phyloP scores from a whole-genome alignment of 352 stramenopile species.

The Peronospora destructor region DNA sequence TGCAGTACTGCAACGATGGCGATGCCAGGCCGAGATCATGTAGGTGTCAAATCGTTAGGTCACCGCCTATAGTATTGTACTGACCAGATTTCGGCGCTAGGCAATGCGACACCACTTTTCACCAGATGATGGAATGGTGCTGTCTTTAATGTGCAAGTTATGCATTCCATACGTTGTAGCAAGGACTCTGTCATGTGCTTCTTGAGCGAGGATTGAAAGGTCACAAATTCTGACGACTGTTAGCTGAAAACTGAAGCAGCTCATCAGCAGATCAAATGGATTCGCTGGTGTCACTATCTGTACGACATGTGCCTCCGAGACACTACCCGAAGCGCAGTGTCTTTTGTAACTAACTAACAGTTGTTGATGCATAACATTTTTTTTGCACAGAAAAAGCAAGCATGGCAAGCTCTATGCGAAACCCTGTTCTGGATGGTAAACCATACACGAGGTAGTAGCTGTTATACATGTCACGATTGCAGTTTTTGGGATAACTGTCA shows the following conservation, averaged over 20 bases:
- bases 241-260: not conserved
- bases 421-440: too few relatives aligned
- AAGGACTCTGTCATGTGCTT: not conserved
- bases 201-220: not conserved
- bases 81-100: not conserved
- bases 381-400: too few relatives aligned
- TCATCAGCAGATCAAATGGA: not conserved
- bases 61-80: not conserved
- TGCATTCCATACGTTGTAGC: not conserved
- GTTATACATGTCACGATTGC: too few relatives aligned
- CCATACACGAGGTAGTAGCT: too few relatives aligned
- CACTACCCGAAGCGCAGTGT: not conserved
- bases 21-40: not conserved
- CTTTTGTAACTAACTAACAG: not conserved
- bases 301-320: not conserved
- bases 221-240: not conserved
- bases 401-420: too few relatives aligned
- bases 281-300: not conserved
- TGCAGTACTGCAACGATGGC: not conserved
- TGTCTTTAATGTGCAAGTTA: not conserved
- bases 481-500: too few relatives aligned
- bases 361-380: not conserved
- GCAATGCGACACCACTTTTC: not conserved
- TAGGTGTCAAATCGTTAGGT: not conserved
- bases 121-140: not conserved